A percentile compares a stretch with the other conserved stretches of the same genome.
phyloP scores from a whole-genome alignment of 2,329 filamentous ascomycete species.

The Onygenales sp. region DNA sequence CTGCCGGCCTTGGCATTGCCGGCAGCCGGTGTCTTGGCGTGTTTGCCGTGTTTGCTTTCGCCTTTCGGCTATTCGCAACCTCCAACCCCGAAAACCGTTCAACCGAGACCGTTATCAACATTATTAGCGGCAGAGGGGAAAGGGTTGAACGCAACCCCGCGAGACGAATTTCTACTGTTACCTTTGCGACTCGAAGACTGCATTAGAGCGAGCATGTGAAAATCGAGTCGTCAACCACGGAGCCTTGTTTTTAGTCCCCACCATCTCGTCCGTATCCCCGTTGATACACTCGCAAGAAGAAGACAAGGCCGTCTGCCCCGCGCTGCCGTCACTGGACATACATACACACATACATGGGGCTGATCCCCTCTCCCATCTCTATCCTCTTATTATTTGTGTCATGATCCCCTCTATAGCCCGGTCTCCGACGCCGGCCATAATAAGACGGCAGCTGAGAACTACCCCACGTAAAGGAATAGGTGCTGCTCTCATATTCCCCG shows the following conservation, averaged over 20 bases:
- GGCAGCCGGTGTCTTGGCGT: conserved; percentile 2
- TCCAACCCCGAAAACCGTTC: no score
- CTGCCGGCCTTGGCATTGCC: background rate
- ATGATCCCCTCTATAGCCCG: background rate
- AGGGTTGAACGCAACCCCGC: no score
- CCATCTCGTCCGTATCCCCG: no score
- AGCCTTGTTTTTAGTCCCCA: no score
- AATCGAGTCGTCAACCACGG: no score
- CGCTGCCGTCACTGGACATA: background rate
- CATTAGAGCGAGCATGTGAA: no score
- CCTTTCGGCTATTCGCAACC: background rate
- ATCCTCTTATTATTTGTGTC: no score
- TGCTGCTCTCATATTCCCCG: background rate
- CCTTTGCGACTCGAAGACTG: no score
- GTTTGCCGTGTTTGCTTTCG: conserved; percentile 2
- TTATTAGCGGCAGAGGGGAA: background rate
- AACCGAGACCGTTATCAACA: no score
- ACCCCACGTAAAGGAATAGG: background rate
- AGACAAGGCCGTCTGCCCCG: background rate
- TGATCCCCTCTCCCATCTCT: no score
- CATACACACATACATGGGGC: no score
- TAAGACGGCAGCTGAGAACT: background rate
- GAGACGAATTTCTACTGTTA: no score
- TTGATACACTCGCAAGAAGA: background rate
- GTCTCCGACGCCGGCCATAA: background rate